phyloP scores from a whole-genome alignment of 1,284 basidiomycete species.

The Ceratorhiza oryzae-sativae region DNA sequence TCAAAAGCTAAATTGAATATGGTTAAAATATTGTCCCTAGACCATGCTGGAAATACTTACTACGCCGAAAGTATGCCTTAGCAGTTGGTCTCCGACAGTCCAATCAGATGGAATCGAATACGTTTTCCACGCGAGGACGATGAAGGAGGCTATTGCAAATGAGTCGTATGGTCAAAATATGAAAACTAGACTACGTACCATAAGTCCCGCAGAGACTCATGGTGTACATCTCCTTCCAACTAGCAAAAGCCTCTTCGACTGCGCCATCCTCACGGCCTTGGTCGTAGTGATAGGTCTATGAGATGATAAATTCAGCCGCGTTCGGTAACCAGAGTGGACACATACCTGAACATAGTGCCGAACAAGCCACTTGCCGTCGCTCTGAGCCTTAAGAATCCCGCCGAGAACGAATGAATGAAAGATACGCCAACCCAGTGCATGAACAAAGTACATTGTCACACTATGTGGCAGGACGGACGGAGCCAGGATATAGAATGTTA shows the following conservation, averaged over 20 bases:
- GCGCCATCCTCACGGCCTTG: conserved; percentile 65
- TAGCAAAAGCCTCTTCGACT: conserved; percentile 88
- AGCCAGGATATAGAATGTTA: conserved; percentile 63
- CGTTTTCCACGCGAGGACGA: conserved; percentile 85
- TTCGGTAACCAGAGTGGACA: not conserved
- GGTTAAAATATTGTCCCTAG: not conserved
- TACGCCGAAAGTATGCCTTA: conserved; percentile 85
- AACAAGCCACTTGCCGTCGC: conserved; percentile 87
- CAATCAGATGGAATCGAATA: conserved; percentile 83
- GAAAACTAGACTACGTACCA: conserved; percentile 59
- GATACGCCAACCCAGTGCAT: conserved; percentile 85
- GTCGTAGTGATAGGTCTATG: conserved; percentile 41
- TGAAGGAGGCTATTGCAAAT: conserved; percentile 68
- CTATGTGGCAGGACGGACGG: conserved; percentile 54
- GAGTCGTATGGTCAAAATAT: not conserved
- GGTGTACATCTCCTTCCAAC: conserved; percentile 96
- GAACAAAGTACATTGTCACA: conserved; percentile 70
- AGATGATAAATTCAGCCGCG: conserved; percentile 61
- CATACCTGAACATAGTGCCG: conserved; percentile 83
- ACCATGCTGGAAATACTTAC: conserved; percentile 57
- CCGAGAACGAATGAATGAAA: conserved; percentile 93
- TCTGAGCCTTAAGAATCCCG: conserved; percentile 81
- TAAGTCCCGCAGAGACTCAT: conserved; percentile 95
- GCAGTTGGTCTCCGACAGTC: conserved; percentile 87
- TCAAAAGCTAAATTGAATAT: conserved; percentile 66